Evolutionary conservation across 192 early-diverging fungal species (phyloP), one percentile per base, ranked within the genome.

Genomic region (Podila minutissima): DNA sequence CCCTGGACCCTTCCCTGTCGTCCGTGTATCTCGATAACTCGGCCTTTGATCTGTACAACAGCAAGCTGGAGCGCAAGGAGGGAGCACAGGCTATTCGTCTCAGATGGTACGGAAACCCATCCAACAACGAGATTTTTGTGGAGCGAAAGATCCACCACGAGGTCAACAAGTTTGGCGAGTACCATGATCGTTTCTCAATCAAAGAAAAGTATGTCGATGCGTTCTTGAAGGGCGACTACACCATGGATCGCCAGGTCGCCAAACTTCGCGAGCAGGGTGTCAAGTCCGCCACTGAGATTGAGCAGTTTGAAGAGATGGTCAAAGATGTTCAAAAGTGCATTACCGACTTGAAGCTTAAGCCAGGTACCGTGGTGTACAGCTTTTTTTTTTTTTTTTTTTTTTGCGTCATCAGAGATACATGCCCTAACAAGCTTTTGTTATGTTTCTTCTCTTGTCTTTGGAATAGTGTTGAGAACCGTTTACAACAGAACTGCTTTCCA

Each of bases 401-500:
- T 59, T 12, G 28, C 15, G 11, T 37, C 17, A 24, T 22, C 28
- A 15, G 50, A 46, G 15, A n/a, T 28, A 55, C 29, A 15, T 22
- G 13, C 12, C 29, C 32, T 51, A 53, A 59, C 74, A 41, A 37
- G 41, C 65, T 38, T 55, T 33, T 57, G 31, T 32, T 32, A 32
- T 17, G n/a, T 13, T 38, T 19, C 24, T 12, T 53, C 35, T 63
- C 22, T 29, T 26, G 17, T 15, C 67, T 59, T 63, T 65, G 22
- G 19, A 20, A 31, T 66, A 89, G 88, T 94, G 6, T 83, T 97
- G 72, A 89, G 98, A 59, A 94, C 96, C 1, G 95, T 96, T 71
- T 98, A 98, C 87, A 97, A 98, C 84, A 93, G 98, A 67, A 98
- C 96, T 15, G 97, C 98, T 11, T 99, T 99, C 87, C 98, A 99